Evolutionary conservation across 768 basidiomycete species (phyloP).

Genomic region (Boletus coccyginus): DNA sequence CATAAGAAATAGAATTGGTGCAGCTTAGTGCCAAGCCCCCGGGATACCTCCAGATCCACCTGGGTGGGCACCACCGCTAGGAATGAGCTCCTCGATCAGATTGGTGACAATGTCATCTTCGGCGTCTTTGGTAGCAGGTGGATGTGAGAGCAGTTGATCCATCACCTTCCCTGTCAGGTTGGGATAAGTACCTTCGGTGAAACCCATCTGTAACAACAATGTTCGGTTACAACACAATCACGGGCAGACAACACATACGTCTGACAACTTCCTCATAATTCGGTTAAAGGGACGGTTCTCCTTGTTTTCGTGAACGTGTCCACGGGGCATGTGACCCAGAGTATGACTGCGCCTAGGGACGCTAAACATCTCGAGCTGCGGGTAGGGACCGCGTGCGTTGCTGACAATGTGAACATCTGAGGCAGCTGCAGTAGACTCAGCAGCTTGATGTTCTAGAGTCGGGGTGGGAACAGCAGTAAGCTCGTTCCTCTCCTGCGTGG

Average conservation of each 20-base stretch:
- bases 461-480: conserved; percentile 3
- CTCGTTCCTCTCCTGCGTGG: not conserved
- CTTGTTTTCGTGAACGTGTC: conserved; percentile 17
- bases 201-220: conserved; percentile 61
- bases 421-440: conserved; percentile 12
- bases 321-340: conserved; percentile 23
- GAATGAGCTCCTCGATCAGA: conserved; percentile 56
- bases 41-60: conserved; percentile 37
- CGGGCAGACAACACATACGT: conserved; percentile 43
- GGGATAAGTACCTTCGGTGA: conserved; percentile 56
- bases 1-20: not conserved
- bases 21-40: conserved; percentile 44
- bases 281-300: conserved; percentile 44
- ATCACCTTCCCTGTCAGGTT: conserved; percentile 49
- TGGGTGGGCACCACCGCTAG: conserved; percentile 38
- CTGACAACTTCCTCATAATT: conserved; percentile 58
- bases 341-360: conserved; percentile 46
- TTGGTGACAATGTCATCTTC: conserved; percentile 69
- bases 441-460: conserved; percentile 11
- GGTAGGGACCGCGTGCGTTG: conserved; percentile 57
- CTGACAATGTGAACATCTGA: conserved; percentile 51
- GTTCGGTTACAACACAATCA: conserved; percentile 8
- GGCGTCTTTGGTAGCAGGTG: conserved; percentile 45
- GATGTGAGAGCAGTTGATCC: conserved; percentile 43
- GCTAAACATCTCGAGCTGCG: conserved; percentile 61